Base-by-base conservation (phyloP, 805 yeast genomes). In the Grigorovia transvaalensis region DNA sequence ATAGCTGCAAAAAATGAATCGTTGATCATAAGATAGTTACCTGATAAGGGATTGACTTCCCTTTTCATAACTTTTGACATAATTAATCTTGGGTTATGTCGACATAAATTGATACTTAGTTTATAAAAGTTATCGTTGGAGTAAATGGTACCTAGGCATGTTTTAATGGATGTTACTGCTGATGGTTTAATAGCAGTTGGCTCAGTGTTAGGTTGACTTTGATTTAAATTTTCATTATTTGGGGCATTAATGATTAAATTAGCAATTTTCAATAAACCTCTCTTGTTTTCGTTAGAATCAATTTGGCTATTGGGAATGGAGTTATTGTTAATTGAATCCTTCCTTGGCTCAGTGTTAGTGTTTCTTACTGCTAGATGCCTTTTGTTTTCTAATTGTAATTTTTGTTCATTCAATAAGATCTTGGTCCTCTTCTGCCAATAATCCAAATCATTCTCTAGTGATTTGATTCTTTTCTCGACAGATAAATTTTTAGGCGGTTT, bases 1-100 rank as follows among this genome's bases (percentile, higher is more conserved):
- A 64, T 46, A 2, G 57, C 52, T 17, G 63, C 57, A 18, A 65
- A 45, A 45, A 64, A 65, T 19, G 54, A 57, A 54, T 66, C 69
- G 33, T 61, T 61, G 2, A 62, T 53, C 12, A 66, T 56, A 20
- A 60, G 56, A 48, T 63, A 64, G 48, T 64, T 63, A 46, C 62
- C 68, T 2, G 69, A 63, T 19, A 65, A 48, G 2, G 69, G 67
- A 47, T 61, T 64, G 1, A 65, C 63, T 46, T 66, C 69, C 35
- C 64, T 56, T 53, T 64, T 64, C 58, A 61, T 60, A 3, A 59
- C 55, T 30, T 57, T 54, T 38, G 62, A 63, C 50, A 63, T 60
- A 11, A 64, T 57, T 48, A 66, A 52, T 35, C 60, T 58, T 19
- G 69, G 67, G 41, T 57, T 57, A 5, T 50, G 46, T 40, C 56